These are phyloP conservation scores for Penicillium hordei DNA, from an alignment of 2,329 filamentous ascomycete species.

Conservation along the genomic window DNA sequence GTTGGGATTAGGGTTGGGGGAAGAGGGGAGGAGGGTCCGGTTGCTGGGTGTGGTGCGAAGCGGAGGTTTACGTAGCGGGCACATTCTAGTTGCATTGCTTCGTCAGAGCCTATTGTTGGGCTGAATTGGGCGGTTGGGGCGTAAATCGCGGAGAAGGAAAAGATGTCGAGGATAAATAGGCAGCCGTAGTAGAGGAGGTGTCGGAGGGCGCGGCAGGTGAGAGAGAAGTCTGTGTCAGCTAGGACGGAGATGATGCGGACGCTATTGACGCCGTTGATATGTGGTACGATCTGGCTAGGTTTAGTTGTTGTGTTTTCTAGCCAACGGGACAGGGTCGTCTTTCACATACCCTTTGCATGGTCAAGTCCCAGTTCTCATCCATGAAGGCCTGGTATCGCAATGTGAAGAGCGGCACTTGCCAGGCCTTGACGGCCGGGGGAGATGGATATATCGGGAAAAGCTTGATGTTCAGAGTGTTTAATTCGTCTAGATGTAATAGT, in stretches of 20 bases:
- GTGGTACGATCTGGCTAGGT: conserved; percentile 64
- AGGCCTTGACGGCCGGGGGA: conserved; percentile 75
- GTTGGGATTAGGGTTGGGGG: conserved; percentile 14
- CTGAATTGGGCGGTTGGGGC: conserved; percentile 76
- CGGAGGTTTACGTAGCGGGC: conserved; percentile 72
- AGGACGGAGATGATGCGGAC: conserved; percentile 81
- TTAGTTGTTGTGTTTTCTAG: not conserved
- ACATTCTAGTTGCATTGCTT: conserved; percentile 82
- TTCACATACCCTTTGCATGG: conserved; percentile 48
- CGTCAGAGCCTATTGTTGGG: conserved; percentile 70
- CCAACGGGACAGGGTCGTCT: not conserved
- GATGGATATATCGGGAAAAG: conserved; percentile 80
- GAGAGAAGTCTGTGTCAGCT: conserved; percentile 80
- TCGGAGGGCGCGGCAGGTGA: conserved; percentile 81
- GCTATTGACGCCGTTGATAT: conserved; percentile 88
- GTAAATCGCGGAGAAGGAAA: conserved; percentile 91
- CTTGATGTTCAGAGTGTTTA: conserved; percentile 95
- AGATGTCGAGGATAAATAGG: conserved; percentile 86
- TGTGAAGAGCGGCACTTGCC: conserved; percentile 83
- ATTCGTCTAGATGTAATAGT: conserved; percentile 62
- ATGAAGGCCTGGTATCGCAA: conserved; percentile 55
- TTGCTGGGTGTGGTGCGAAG: conserved; percentile 36
- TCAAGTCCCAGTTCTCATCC: conserved; percentile 57
- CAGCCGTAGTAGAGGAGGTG: conserved; percentile 94
- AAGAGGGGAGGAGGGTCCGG: conserved; percentile 29